Evolutionary conservation across 805 yeast species (phyloP), one percentile per base, ranked within the genome.

Genomic region (Pichia scutulata): DNA sequence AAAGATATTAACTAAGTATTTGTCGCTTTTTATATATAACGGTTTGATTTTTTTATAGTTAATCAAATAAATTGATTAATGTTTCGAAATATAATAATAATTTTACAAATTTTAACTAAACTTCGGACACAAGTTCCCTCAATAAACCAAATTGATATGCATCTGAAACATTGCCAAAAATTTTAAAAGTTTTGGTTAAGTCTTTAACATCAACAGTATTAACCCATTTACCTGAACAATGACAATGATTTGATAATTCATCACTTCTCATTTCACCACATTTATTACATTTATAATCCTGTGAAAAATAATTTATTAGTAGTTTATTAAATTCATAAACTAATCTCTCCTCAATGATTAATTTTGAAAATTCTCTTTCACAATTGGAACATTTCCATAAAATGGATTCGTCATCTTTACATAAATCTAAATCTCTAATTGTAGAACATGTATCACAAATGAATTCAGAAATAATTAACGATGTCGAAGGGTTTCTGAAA

Each of bases 171-270:
- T 78, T 81, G 22, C 69, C 69, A 62, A 76, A 87, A 0, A 80
- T 73, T 7, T 61, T 64, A 3, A 82, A 59, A 47, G 72, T 71
- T 46, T 69, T 68, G 18, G 70, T 65, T 8, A 89, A 60, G 0
- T 72, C 76, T 6, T 61, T 67, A 45, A 70, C 69, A 6, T 71
- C 61, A 21, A 81, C 63, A 0, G 86, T 80, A 44, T 79, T 82
- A 4, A 66, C 70, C 96, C 96, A 89, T 16, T 68, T 63, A 9
- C 99, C 99, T 0, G 99, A 92, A 64, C 99, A 93, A 21, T 77
- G 68, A 66, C 99, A 95, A 63, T 81, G 81, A 28, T 72, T 72
- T 30, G 89, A 76, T 77, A 93, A 73, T 54, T 84, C 82, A 57
- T 79, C 83, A 36, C 77, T 80, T 58, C 80, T 80, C 50, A 88